These are phyloP conservation scores for Ogataea chonburiensis DNA, from an alignment of 805 yeast species.

Conservation along the genomic window DNA sequence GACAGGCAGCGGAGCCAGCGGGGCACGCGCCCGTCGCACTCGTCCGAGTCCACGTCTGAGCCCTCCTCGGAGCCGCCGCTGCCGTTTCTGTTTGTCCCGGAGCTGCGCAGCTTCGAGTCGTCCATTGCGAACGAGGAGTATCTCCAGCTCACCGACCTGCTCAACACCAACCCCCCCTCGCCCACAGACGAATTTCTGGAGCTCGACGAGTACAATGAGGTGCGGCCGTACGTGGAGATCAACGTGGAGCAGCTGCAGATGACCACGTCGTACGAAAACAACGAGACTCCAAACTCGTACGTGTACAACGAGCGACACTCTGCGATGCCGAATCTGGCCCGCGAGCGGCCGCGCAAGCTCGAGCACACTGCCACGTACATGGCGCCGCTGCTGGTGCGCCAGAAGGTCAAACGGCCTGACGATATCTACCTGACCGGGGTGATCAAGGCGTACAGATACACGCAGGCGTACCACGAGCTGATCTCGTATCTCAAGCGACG, in stretches of 20 bases:
- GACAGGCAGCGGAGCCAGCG: background rate
- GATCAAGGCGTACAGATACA: constrained; percentile 55
- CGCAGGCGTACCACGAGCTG: constrained; percentile 60
- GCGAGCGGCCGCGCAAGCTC: constrained; percentile 41
- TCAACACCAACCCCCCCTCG: constrained; percentile 37
- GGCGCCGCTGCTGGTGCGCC: constrained; percentile 56
- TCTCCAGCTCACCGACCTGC: constrained; percentile 39
- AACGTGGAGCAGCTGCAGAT: constrained; percentile 29
- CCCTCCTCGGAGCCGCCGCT: background rate
- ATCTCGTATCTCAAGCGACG: constrained; percentile 53
- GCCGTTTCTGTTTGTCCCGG: constrained; percentile 18
- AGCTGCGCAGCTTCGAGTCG: constrained; percentile 31
- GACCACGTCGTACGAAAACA: constrained; percentile 34
- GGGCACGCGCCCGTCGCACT: background rate
- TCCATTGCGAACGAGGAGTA: constrained; percentile 42
- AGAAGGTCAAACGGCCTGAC: constrained; percentile 52
- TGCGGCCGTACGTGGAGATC: constrained; percentile 33
- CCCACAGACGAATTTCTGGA: constrained; percentile 32
- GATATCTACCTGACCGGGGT: constrained; percentile 44
- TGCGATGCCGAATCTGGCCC: constrained; percentile 50
- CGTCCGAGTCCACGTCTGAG: constrained; percentile 1
- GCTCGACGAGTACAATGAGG: constrained; percentile 24
- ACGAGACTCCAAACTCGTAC: constrained; percentile 40
- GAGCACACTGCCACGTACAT: constrained; percentile 45
- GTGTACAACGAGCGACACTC: constrained; percentile 51